Base-by-base conservation (phyloP, 371 early-diverging fungal genomes). In the Lichtheimia hyalospora region DNA sequence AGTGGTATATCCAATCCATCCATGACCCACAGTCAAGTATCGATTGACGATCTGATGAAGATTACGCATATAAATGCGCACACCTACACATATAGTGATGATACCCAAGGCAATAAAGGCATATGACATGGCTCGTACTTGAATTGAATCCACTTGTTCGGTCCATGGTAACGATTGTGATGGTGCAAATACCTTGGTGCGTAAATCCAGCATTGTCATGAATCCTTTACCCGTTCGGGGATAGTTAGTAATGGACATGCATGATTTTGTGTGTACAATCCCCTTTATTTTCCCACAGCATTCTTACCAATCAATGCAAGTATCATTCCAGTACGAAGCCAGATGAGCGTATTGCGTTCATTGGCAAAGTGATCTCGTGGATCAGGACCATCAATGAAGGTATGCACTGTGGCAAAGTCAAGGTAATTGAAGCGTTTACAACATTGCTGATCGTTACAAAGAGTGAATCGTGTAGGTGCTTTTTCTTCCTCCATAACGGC, bases 291-390 rank as follows among this genome's bases (percentile, higher is more conserved):
- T 40, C 25, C 5, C 34, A 34, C 34, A 4, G 34, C 34, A 6
- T 34, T 34, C 16, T 64, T 64, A 74, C 74, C 74, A 14, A 74
- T 64, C 24, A 74, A 40, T 6, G 69, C 28, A 20, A 74, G 51
- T 3, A 66, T 67, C 28, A 69, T 74, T 23, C 71, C 71, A 27
- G 69, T 74, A 41, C 74, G 57, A 20, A 74, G 53, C 76, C 76
- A 75, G 21, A 70, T 70, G 15, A 75, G 44, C 51, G 68, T 54
- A 49, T 75, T 75, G 14, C 76, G 62, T 40, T 75, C 76, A 62
- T 75, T 75, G 0, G 76, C 70, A 63, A 72, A 66, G 49, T 75
- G 76, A 52, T 75, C 76, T 60, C 76, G 63, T 27, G 76, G 76
- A 62, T 75, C 76, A 57, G 76, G 76, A 3, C 76, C 76, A 41